Evolutionary conservation across 768 basidiomycete genomes (phyloP).

Genomic region (Lactarius psammicola): DNA sequence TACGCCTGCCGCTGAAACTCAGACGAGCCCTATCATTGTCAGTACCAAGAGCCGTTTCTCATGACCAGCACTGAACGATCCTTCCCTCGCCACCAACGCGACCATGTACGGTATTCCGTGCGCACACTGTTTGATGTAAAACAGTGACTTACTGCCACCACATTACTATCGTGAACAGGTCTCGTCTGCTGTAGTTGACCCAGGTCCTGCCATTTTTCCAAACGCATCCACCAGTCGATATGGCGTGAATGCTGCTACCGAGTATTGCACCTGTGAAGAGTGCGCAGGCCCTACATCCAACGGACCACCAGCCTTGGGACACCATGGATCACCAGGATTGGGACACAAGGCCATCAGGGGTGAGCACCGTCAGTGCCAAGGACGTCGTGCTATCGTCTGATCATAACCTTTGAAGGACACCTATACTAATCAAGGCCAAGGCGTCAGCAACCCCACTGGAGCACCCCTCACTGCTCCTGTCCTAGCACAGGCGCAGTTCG

Average conservation of each 20-base stretch:
- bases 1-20: too few relatives aligned
- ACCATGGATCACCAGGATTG: neutral
- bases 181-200: neutral
- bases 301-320: neutral
- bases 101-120: neutral
- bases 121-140: neutral
- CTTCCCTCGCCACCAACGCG: neutral
- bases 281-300: neutral
- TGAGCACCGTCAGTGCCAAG: neutral
- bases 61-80: neutral
- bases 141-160: neutral
- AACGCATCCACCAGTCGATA: neutral
- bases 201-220: neutral
- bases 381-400: neutral
- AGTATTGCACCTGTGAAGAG: neutral
- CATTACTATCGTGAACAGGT: neutral
- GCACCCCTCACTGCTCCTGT: neutral
- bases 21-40: neutral
- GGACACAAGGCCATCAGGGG: neutral
- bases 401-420: neutral
- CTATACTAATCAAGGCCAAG: neutral
- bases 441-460: neutral
- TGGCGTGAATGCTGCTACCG: neutral
- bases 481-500: neutral
- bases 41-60: neutral